Evolutionary conservation across 164 flowering plant genomes (phyloP).

Genomic region (Paratinospora sagittata): DNA sequence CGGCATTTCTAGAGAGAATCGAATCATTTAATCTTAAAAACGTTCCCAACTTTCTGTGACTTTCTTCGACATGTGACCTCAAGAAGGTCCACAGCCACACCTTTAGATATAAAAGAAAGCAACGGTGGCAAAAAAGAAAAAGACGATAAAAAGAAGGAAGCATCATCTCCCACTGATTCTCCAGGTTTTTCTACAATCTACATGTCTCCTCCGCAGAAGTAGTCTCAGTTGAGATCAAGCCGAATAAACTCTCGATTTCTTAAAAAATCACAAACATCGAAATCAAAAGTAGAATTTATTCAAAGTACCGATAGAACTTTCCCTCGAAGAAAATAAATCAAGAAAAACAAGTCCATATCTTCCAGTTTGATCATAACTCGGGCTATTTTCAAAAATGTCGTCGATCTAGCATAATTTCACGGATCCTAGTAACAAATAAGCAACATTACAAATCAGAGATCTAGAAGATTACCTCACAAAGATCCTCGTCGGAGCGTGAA

Average conservation of each 20-base stretch:
- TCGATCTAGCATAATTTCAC: background rate
- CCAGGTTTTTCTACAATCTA: background rate
- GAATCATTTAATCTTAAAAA: background rate
- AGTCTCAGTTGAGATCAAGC: background rate
- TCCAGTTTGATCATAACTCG: too few relatives aligned
- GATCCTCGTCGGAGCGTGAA: background rate
- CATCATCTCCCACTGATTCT: background rate
- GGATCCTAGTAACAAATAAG: background rate
- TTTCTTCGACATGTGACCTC: background rate
- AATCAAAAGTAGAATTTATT: background rate
- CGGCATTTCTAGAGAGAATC: background rate
- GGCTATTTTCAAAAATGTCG: background rate
- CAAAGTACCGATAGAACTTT: background rate
- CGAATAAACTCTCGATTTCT: background rate
- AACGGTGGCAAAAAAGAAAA: background rate
- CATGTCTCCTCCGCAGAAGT: background rate
- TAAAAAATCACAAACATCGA: background rate
- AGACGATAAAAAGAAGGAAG: background rate
- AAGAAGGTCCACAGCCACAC: slow-evolving; percentile 1
- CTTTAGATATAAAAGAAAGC: background rate
- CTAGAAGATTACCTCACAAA: background rate
- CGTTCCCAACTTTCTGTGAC: background rate
- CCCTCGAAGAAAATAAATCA: too few relatives aligned
- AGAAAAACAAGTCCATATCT: too few relatives aligned
- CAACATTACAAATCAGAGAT: background rate